A percentile compares a stretch with the other conserved stretches of the same genome.
These are phyloP conservation scores for Sporothrix schenckii DNA, from an alignment of 2,329 filamentous ascomycete genomes.

Conservation along the genomic window DNA sequence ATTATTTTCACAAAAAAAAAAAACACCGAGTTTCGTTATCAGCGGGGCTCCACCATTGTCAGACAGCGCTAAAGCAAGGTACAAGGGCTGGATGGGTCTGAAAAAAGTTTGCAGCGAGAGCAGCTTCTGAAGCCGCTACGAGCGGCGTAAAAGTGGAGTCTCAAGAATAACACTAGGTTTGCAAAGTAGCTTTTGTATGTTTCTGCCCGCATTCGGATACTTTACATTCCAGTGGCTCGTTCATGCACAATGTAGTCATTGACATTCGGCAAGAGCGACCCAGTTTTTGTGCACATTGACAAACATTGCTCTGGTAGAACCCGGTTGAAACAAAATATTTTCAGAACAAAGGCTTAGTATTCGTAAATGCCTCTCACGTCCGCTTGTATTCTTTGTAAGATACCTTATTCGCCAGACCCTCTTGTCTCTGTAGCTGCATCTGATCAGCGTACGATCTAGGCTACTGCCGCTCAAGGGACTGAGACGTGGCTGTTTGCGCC, in stretches of 20 bases:
- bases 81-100: not conserved
- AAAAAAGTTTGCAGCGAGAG: not conserved
- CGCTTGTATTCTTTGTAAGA: too few relatives aligned
- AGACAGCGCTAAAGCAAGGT: constrained; percentile 23
- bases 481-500: not conserved
- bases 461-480: constrained; percentile 1
- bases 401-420: not conserved
- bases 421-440: not conserved
- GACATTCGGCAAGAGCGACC: not conserved
- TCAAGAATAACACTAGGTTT: not conserved
- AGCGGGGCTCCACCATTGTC: not conserved
- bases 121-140: not conserved
- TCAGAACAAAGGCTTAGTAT: not conserved
- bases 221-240: not conserved
- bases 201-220: not conserved
- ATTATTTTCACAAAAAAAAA: not conserved
- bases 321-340: not conserved
- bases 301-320: too few relatives aligned
- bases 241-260: constrained; percentile 5
- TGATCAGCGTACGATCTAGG: not conserved
- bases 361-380: not conserved
- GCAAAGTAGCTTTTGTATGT: not conserved
- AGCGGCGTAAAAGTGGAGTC: not conserved
- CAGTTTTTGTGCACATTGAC: not conserved
- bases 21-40: not conserved